Evolutionary conservation across 2,329 filamentous ascomycete genomes (phyloP).

Genomic region (Rhinocladiella mackenziei): DNA sequence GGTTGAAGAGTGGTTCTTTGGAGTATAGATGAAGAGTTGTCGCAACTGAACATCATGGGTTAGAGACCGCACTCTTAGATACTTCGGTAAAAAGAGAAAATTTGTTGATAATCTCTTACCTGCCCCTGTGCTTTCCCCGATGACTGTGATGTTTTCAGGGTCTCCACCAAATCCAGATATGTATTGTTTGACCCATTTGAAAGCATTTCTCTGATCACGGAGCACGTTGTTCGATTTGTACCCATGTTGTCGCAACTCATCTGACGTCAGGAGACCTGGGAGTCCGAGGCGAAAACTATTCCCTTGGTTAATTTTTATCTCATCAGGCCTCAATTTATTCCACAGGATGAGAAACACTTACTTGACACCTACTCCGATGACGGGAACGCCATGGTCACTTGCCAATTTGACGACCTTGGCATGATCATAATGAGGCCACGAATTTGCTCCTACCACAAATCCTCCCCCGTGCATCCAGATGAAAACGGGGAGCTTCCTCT

Average conservation of each 20-base stretch:
- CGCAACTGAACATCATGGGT: conserved; percentile 27
- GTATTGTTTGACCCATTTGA: conserved; percentile 41
- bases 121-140: conserved; percentile 50
- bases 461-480: conserved; percentile 58
- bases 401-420: conserved; percentile 45
- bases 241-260: conserved; percentile 45
- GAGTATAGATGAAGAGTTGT: conserved; percentile 37
- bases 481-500: conserved; percentile 54
- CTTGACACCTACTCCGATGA: conserved; percentile 48
- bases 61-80: not conserved
- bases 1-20: conserved; percentile 40
- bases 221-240: conserved; percentile 46
- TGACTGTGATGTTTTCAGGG: conserved; percentile 37
- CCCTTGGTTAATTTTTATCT: conserved; percentile 14
- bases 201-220: conserved; percentile 38
- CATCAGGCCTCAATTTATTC: not conserved
- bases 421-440: conserved; percentile 52
- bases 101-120: conserved; percentile 32
- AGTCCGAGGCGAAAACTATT: conserved; percentile 46
- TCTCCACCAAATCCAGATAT: conserved; percentile 43
- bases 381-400: conserved; percentile 41
- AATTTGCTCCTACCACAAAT: conserved; percentile 54
- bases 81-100: too few relatives aligned
- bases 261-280: conserved; percentile 48
- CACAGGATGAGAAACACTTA: conserved; percentile 28